Conservation (phyloP, 305 asterid genomes). For the Galium porrigens region DNA sequence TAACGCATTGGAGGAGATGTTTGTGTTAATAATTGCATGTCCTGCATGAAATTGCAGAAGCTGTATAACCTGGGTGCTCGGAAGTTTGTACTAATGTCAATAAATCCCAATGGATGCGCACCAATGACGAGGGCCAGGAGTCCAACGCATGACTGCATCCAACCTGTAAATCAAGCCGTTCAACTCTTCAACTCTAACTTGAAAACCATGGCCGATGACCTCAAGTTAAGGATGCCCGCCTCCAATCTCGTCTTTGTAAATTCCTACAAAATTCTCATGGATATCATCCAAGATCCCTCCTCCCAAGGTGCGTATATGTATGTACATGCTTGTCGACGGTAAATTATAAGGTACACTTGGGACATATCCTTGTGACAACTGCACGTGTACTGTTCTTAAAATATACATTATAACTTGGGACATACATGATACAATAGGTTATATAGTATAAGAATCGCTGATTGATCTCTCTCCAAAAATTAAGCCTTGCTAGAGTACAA, state of each 20-base stretch:
- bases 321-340: too few species aligned
- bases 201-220: slow-evolving; percentile 27
- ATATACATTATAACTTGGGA: too few species aligned
- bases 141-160: slow-evolving; percentile 30
- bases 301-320: slow-evolving; percentile 18
- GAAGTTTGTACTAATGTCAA: slow-evolving; percentile 45
- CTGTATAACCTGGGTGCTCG: slow-evolving; percentile 52
- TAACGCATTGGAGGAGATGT: too few species aligned
- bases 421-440: too few species aligned
- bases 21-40: too few species aligned
- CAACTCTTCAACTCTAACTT: slow-evolving; percentile 38
- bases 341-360: too few species aligned
- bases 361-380: too few species aligned
- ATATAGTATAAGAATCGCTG: too few species aligned
- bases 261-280: slow-evolving; percentile 38
- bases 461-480: too few species aligned
- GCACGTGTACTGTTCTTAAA: too few species aligned
- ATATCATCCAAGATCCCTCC: slow-evolving; percentile 34
- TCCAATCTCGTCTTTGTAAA: slow-evolving; percentile 43
- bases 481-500: too few species aligned
- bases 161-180: slow-evolving; percentile 34
- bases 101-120: slow-evolving; percentile 60
- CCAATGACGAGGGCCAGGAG: slow-evolving; percentile 34
- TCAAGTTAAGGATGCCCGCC: slow-evolving; percentile 35
- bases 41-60: slow-evolving; percentile 25